phyloP scores from a whole-genome alignment of 768 basidiomycete species.

The Calocera cornea region DNA sequence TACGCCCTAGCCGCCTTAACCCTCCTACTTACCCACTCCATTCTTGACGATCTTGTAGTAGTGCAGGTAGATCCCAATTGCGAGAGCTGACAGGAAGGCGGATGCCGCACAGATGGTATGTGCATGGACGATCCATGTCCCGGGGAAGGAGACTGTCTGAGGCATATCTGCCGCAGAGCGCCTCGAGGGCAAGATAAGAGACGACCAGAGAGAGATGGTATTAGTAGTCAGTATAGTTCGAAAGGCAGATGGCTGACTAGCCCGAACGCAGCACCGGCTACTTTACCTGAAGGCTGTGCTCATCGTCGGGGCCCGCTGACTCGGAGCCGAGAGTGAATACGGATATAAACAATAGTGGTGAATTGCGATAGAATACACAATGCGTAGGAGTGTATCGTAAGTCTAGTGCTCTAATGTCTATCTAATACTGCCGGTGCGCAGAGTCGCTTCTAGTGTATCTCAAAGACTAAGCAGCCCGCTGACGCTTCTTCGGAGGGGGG shows the following conservation, averaged over 20 bases:
- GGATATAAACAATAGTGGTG: not conserved
- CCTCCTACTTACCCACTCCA: constrained; percentile 30
- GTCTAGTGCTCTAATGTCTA: not conserved
- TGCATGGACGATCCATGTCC: constrained; percentile 41
- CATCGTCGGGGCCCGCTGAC: too few species aligned
- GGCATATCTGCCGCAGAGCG: constrained; percentile 25
- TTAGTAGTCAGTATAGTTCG: not conserved
- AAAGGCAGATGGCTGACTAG: not conserved
- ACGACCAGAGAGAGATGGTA: not conserved
- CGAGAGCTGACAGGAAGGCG: constrained; percentile 54
- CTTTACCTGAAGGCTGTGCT: too few species aligned
- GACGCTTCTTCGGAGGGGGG: not conserved
- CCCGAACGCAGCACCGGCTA: too few species aligned
- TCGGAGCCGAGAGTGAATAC: not conserved
- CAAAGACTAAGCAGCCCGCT: not conserved
- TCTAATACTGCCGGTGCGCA: too few species aligned
- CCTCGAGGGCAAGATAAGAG: constrained; percentile 25
- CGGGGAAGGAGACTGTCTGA: constrained; percentile 25
- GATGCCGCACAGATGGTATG: constrained; percentile 54
- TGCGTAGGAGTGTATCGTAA: not conserved
- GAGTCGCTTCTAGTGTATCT: not conserved
- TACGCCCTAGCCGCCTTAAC: not conserved
- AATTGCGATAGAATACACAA: not conserved
- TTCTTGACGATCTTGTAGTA: constrained; percentile 81
- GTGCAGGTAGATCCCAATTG: constrained; percentile 53